Evolutionary conservation across 2,329 filamentous ascomycete genomes (phyloP).

Genomic region (Claviceps paspali): DNA sequence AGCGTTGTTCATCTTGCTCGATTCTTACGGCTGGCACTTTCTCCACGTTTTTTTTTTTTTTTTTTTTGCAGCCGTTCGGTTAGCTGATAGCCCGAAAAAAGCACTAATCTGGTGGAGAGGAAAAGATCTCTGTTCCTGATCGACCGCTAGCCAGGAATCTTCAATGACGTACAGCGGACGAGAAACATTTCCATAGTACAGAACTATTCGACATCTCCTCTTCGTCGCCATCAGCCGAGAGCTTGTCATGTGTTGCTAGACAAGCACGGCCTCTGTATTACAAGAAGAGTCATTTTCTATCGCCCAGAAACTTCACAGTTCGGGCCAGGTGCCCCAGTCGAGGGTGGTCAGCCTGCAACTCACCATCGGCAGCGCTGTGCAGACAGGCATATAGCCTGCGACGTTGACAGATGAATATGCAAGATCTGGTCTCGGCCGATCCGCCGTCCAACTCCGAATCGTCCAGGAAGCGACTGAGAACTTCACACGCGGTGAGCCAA

Average conservation of each 20-base stretch:
- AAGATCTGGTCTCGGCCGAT: slow-evolving; percentile 11
- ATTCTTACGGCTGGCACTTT: neutral
- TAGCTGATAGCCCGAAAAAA: neutral
- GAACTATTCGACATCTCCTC: neutral
- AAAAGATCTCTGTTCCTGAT: neutral
- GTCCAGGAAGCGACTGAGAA: slow-evolving; percentile 24
- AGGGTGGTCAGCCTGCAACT: neutral
- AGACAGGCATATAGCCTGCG: neutral
- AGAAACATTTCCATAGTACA: neutral
- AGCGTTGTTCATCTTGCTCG: neutral
- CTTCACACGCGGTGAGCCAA: slow-evolving; percentile 25
- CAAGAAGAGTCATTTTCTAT: too few relatives aligned
- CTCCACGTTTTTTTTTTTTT: too few relatives aligned
- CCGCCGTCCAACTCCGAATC: slow-evolving; percentile 15
- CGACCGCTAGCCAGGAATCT: neutral
- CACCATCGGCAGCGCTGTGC: neutral
- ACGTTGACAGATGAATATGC: slow-evolving; percentile 4
- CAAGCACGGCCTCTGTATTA: neutral
- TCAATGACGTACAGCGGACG: neutral
- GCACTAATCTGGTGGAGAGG: neutral
- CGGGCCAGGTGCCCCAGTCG: too few relatives aligned
- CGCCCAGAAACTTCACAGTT: too few relatives aligned
- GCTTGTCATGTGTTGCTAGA: neutral
- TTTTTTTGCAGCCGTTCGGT: neutral
- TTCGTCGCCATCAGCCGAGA: neutral